These are phyloP conservation scores for Hypomyces perniciosus DNA, from an alignment of 2,329 filamentous ascomycete species.

Conservation along the genomic window DNA sequence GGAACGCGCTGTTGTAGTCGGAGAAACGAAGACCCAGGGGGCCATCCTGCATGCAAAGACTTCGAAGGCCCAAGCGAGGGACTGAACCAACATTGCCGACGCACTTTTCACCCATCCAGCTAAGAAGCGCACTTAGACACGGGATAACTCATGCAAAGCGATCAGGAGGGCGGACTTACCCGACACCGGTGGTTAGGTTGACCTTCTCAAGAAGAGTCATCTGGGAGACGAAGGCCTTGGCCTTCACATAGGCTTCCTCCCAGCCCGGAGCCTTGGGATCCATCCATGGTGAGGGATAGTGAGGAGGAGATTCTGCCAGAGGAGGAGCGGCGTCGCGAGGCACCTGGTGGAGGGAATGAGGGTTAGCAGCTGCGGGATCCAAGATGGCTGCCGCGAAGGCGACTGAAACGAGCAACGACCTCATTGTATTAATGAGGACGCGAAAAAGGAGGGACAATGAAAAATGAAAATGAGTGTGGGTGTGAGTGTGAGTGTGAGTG, in stretches of 20 bases:
- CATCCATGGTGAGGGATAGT: conserved; percentile 86
- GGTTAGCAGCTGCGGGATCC: conserved; percentile 17
- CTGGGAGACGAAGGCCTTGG: conserved; percentile 72
- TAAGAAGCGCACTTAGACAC: conserved; percentile 10
- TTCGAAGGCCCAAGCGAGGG: conserved; percentile 62
- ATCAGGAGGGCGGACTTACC: conserved; percentile 46
- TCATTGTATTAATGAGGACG: too few relatives aligned
- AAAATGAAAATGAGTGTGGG: background rate
- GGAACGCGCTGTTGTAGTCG: conserved; percentile 78
- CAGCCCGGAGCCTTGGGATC: conserved; percentile 65
- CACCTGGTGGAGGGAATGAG: conserved; percentile 17
- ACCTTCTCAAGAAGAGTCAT: conserved; percentile 85
- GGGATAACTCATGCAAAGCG: background rate
- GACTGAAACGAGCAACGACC: conserved; percentile 3
- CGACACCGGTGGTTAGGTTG: conserved; percentile 86
- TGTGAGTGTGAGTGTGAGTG: conserved; percentile 1
- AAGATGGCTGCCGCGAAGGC: conserved; percentile 11
- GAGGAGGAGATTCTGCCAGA: conserved; percentile 47
- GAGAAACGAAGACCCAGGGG: conserved; percentile 71
- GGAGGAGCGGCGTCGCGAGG: conserved; percentile 14
- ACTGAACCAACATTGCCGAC: conserved; percentile 71
- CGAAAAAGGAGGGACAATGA: too few relatives aligned
- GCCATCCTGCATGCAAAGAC: conserved; percentile 81
- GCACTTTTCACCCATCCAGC: conserved; percentile 57
- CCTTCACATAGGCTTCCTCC: conserved; percentile 69